phyloP scores from a whole-genome alignment of 805 yeast genomes.

The Lipomyces kockii region DNA sequence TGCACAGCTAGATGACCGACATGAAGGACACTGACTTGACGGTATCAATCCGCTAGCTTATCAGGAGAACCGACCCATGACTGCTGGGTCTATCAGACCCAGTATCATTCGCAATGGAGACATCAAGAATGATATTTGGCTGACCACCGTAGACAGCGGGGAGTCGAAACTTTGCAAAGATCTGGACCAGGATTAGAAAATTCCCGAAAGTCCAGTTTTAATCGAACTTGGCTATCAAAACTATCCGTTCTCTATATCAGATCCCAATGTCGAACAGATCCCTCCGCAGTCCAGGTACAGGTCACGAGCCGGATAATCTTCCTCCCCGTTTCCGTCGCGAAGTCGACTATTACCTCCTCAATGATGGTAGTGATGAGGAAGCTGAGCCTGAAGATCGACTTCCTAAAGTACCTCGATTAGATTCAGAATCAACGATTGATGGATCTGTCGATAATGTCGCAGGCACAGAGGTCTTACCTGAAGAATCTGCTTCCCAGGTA shows the following conservation, averaged over 20 bases:
- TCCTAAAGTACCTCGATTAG: not conserved
- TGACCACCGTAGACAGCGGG: no score
- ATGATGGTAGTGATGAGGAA: not conserved
- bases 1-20: no score
- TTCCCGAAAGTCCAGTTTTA: not conserved
- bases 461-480: not conserved
- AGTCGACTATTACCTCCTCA: not conserved
- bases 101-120: no score
- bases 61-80: no score
- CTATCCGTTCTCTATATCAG: not conserved
- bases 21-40: no score
- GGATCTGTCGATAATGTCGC: not conserved
- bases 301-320: slow-evolving; percentile 1
- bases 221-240: not conserved
- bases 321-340: slow-evolving; percentile 1
- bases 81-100: no score
- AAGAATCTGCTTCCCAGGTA: not conserved
- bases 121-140: no score
- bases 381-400: not conserved
- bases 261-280: not conserved
- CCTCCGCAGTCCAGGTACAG: not conserved
- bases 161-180: no score
- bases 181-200: no score
- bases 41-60: no score
- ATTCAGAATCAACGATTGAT: slow-evolving; percentile 1